phyloP scores from a whole-genome alignment of 257 asterid genomes.

The Ligustrum vulgare region DNA sequence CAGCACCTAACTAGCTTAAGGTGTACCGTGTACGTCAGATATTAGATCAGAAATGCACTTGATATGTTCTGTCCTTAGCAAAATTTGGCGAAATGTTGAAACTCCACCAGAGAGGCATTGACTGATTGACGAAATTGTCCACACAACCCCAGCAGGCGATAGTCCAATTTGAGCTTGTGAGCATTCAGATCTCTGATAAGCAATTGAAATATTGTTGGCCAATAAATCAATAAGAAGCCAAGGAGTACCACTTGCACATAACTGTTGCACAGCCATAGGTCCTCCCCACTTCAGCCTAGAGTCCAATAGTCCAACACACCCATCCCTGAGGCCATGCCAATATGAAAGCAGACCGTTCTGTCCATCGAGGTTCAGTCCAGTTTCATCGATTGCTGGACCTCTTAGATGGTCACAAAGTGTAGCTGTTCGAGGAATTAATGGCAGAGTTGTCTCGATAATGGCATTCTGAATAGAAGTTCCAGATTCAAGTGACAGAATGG shows the following conservation, averaged over 20 bases:
- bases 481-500: slow-evolving; percentile 83
- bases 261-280: slow-evolving; percentile 91
- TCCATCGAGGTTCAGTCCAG: slow-evolving; percentile 33
- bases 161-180: slow-evolving; percentile 62
- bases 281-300: slow-evolving; percentile 95
- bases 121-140: slow-evolving; percentile 87
- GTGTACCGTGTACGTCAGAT: slow-evolving; percentile 65
- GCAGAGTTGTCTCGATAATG: slow-evolving; percentile 80
- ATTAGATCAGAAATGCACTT: slow-evolving; percentile 68
- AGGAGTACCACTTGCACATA: slow-evolving; percentile 93
- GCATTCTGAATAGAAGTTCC: slow-evolving; percentile 62
- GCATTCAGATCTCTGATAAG: slow-evolving; percentile 37
- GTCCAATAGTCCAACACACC: slow-evolving; percentile 84
- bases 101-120: slow-evolving; percentile 96
- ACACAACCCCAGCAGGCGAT: slow-evolving; percentile 81
- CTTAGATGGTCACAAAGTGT: slow-evolving; percentile 86
- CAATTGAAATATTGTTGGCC: slow-evolving; percentile 47
- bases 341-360: slow-evolving; percentile 66
- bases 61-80: slow-evolving; percentile 70
- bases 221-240: slow-evolving; percentile 87
- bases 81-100: slow-evolving; percentile 76
- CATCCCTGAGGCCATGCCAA: slow-evolving; percentile 91
- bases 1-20: slow-evolving; percentile 73
- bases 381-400: slow-evolving; percentile 55
- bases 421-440: slow-evolving; percentile 92